Evolutionary conservation across 2,329 filamentous ascomycete species (phyloP), one percentile per base, ranked within the genome.

Genomic region (Cryphonectria carpinicola): DNA sequence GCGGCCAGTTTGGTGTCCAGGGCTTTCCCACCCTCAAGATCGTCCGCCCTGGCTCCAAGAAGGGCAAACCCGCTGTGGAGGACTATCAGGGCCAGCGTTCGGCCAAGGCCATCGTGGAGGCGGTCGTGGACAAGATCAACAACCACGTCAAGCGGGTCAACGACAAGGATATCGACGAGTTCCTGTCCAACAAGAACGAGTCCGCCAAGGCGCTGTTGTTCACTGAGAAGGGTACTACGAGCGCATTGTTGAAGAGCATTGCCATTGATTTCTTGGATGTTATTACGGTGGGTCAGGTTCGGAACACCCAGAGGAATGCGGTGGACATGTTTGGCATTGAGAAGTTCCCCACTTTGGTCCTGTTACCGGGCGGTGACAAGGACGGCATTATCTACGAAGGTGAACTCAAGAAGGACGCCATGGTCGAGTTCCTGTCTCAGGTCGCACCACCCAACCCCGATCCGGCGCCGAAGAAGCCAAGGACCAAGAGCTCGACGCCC

Each of bases 11-110:
- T 88, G 95, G 94, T 69, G 89, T 99, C 7, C 87, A 97, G 82
- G 96, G 96, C 71, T 99, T 98, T 83, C 96, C 96, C 0, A 98
- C 96, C 0, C 86, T 99, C 74, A 99, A 99, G 86, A 95, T 97
- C 64, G 89, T 98, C 67, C 90, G 90, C 32, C 96, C 96, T 0
- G 89, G 92, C 74, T 94, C 93, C 83, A 97, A 95, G 81, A 83
- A 87, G 43, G 81, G 82, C 49, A 92, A 90, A 78, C 95, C 96
- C 1, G 86, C 89, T 4, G 89, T 98, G 10, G 94, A 98, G 80
- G 95, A 98, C 79, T 99, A 99, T 82, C 88, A 96, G 71, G 96
- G 96, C 19, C 85, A 89, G 17, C 89, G 96, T 72, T 92, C 87
- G 4, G 93, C 95, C n/a, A 94, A 94, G 78, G 93, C 84, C 69